Base-by-base conservation (phyloP, 805 yeast genomes). In the Suhomyces kilbournensis region DNA sequence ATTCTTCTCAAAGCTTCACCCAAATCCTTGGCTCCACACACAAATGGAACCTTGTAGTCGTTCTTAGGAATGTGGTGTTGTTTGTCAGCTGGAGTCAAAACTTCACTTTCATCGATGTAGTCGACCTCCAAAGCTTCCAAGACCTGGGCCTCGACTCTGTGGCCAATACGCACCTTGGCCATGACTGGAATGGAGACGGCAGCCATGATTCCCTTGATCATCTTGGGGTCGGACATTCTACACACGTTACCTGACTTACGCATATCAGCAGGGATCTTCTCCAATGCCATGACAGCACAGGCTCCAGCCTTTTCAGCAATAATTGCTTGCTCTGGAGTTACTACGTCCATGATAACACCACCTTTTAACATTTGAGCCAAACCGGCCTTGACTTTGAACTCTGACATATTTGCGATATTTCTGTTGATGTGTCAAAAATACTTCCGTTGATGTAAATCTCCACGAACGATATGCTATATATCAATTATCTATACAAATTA, bases 101-200 rank as follows among this genome's bases (percentile, higher is more conserved):
- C 96, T 70, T 88, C 96, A 57, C 89, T 83, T 72, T 88, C 96
- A 66, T 88, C 96, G 53, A 88, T 85, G 74, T 85, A 88, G 69
- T 88, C 96, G 45, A 86, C 82, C 47, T 82, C 87, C 53, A 88
- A 72, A 17, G 83, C 83, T 68, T 88, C 84, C 59, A 88, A 76
- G 50, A 88, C 77, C 71, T 86, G 90, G 15, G 94, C 93, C 71
- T 88, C 96, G 40, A 86, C 92, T 59, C 79, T 74, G 69, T 88
- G 96, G 26, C 96, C 96, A 60, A 88, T 88, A 66, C 96, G 79
- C 63, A 86, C 85, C 69, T 88, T 88, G 52, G 96, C 96, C 94
- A 88, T 88, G 49, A 88, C 93, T 3, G 88, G 88, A 55, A 84
- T 84, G 5, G 84, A 78, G 8, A 84, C 88, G 14, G 86, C 79